Conservation (phyloP, 495 filamentous ascomycete species). For the Tuber indicum region DNA sequence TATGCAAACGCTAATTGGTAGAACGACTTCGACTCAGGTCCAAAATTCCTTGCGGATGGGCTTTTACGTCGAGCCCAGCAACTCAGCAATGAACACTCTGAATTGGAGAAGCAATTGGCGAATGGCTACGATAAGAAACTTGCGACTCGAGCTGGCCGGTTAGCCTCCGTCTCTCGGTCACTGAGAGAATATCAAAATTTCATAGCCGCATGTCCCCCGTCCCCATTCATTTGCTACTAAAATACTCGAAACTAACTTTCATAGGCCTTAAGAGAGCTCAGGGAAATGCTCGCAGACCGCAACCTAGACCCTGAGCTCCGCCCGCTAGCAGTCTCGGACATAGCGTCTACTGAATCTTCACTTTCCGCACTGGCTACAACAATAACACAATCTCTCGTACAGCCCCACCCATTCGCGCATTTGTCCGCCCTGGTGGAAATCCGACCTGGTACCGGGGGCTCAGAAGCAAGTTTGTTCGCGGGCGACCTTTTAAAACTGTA, state of each 20-base stretch:
- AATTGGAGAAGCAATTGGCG: constrained; percentile 52
- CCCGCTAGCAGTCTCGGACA: constrained; percentile 68
- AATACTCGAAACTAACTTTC: constrained; percentile 45
- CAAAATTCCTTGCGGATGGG: constrained; percentile 43
- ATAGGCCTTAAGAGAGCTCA: constrained; percentile 54
- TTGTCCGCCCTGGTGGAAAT: constrained; percentile 89
- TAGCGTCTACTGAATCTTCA: constrained; percentile 55
- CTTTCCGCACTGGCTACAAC: constrained; percentile 56
- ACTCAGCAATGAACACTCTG: constrained; percentile 61
- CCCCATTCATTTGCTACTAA: background rate
- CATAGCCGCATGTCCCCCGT: constrained; percentile 16
- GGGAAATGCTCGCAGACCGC: constrained; percentile 54
- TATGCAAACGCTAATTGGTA: background rate
- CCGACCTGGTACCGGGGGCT: constrained; percentile 85
- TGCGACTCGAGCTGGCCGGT: constrained; percentile 72
- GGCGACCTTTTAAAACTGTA: constrained; percentile 88
- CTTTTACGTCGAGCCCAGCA: constrained; percentile 60
- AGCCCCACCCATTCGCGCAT: constrained; percentile 85
- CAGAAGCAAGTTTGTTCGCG: constrained; percentile 84
- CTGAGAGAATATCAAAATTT: constrained; percentile 62
- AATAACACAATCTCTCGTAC: constrained; percentile 70
- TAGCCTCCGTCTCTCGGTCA: constrained; percentile 59
- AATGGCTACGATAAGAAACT: constrained; percentile 62
- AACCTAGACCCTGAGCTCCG: constrained; percentile 58
- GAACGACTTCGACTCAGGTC: constrained; percentile 44